Evolutionary conservation across 768 basidiomycete species (phyloP), one percentile per base, ranked within the genome.

Genomic region (Mrakia hoshinonis): DNA sequence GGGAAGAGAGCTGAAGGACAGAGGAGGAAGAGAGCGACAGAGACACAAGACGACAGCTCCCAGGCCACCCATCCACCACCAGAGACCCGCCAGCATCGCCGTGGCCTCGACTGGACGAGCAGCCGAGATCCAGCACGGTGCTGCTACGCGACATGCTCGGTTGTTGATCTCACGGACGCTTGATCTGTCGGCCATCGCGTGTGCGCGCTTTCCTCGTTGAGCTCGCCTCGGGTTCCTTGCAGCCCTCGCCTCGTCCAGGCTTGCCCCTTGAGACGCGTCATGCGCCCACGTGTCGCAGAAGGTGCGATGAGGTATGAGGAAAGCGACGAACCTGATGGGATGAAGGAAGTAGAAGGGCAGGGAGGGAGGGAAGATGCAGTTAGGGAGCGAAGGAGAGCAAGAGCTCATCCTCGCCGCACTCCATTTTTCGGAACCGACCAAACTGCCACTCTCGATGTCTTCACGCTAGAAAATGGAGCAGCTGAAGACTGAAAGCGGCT

Each of bases 301-400:
- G 24, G 18, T 31, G 6, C 3, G 58, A 39, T 1, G 18, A 12
- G 15, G 24, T 26, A 4, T 11, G 54, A 55, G 31, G 18, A 15
- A 38, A 31, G 34, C 34, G 58, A 61, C 58, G 58, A 61, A 61
- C 58, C 51, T 39, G n/a, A n/a, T 36, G 55, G 43, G 24, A 26
- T 39, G 61, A 51, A 60, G 9, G 39, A 29, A n/a, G 60, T 15
- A 36, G 62, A 36, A 54, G 10, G 55, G 51, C 51, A 55, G 51
- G 43, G 62, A 43, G n/a, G n/a, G 73, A 58, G 48, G 64, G 38
- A 38, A 54, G 72, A 36, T 70, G 66, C 4, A 75, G 69, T 75
- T 54, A 29, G 74, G 75, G 43, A 71, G 36, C 29, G 70, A 69
- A 43, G 47, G 47, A 49, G 18, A 10, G 29, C 4, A 61, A 36